Evolutionary conservation across 2,329 filamentous ascomycete species (phyloP).

Genomic region (Fusarium pseudonygamai): DNA sequence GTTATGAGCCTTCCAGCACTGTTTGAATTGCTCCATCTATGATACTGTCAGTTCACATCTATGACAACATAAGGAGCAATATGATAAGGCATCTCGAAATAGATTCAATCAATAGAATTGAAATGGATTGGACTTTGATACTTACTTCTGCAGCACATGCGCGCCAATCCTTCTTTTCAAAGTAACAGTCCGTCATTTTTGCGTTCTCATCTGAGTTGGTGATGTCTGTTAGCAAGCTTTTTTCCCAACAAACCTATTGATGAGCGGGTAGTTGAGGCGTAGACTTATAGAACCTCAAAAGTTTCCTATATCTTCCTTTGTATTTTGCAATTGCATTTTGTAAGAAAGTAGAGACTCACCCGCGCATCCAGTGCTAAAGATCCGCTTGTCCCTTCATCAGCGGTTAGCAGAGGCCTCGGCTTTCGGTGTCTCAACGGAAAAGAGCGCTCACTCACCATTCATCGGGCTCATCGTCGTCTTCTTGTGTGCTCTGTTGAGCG

Average conservation of each 20-base stretch:
- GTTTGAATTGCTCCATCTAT: conserved; percentile 88
- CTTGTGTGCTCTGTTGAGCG: conserved; percentile 48
- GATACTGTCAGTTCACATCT: conserved; percentile 19
- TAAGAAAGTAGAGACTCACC: conserved; percentile 62
- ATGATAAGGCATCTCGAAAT: not conserved
- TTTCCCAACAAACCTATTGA: conserved; percentile 22
- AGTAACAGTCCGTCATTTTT: conserved; percentile 95
- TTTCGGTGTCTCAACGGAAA: conserved; percentile 13
- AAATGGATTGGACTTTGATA: not conserved
- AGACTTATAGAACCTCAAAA: not conserved
- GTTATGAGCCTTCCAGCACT: conserved; percentile 90
- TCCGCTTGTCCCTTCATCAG: conserved; percentile 86
- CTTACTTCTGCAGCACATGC: conserved; percentile 87
- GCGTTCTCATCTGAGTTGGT: conserved; percentile 77
- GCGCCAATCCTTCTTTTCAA: conserved; percentile 95
- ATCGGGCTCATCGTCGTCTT: conserved; percentile 81
- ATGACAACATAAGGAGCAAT: not conserved
- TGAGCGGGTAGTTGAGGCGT: not conserved
- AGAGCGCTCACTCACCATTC: conserved; percentile 75
- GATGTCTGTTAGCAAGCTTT: conserved; percentile 3
- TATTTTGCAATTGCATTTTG: not conserved
- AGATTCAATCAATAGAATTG: no score
- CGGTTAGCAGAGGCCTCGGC: conserved; percentile 40
- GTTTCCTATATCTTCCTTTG: not conserved
- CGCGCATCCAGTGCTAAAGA: conserved; percentile 94